Percentiles rank a stretch among this genome's conserved stretches.
These are phyloP conservation scores for Stagonosporopsis vannaccii DNA, from an alignment of 2,329 filamentous ascomycete species.

Conservation along the genomic window DNA sequence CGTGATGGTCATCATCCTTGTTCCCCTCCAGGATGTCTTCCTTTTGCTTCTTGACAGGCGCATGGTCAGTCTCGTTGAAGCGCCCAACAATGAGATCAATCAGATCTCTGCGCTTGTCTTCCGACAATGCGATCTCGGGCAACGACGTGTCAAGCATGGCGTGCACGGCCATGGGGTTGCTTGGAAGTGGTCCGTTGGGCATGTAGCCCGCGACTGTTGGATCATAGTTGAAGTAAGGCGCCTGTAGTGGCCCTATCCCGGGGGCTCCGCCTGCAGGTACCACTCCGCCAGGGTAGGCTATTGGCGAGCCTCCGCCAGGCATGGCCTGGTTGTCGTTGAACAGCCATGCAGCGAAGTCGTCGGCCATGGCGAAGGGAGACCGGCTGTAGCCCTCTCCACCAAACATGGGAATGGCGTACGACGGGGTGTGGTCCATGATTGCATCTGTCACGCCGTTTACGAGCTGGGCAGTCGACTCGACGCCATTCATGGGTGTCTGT, in stretches of 20 bases:
- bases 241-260: conserved; percentile 55
- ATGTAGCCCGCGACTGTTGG: conserved; percentile 58
- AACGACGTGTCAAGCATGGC: conserved; percentile 82
- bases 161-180: conserved; percentile 89
- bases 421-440: conserved; percentile 55
- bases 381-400: conserved; percentile 83
- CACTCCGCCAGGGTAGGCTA: conserved; percentile 43
- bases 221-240: conserved; percentile 60
- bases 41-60: conserved; percentile 76
- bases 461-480: conserved; percentile 47
- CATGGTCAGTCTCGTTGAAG: conserved; percentile 81
- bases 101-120: conserved; percentile 84
- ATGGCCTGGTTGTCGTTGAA: conserved; percentile 72
- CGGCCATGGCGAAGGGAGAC: conserved; percentile 85
- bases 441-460: conserved; percentile 49
- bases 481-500: conserved; percentile 48
- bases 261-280: conserved; percentile 50
- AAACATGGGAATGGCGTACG: conserved; percentile 83
- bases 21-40: conserved; percentile 81
- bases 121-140: conserved; percentile 81
- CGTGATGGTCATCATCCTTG: conserved; percentile 66
- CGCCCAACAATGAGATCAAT: conserved; percentile 80
- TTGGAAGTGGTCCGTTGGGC: conserved; percentile 60
- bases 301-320: conserved; percentile 46
- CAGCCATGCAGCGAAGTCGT: conserved; percentile 85